Conservation (phyloP, 106 monocot species). For the Acorus calamus region DNA sequence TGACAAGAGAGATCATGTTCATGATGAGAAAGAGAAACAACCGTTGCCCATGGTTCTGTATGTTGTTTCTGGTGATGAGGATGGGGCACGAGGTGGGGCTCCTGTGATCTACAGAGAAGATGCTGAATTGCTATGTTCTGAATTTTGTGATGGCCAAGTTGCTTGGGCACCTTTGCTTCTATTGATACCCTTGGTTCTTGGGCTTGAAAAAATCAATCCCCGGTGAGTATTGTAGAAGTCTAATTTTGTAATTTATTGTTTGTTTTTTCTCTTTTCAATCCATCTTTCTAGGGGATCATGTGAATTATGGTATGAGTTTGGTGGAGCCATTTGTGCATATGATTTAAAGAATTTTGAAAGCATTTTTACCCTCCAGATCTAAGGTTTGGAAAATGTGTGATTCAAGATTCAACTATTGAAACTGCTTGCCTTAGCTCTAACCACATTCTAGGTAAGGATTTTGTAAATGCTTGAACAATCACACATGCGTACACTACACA, state of each 20-base stretch:
- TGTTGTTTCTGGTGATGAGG: slow-evolving; percentile 92
- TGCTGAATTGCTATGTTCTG: slow-evolving; percentile 50
- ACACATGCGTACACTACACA: no score
- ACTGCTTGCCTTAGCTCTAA: no score
- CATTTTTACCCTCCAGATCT: no score
- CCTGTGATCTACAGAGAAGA: slow-evolving; percentile 69
- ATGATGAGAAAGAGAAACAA: slow-evolving; percentile 10
- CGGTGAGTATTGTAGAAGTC: slow-evolving; percentile 30
- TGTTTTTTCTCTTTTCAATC: background rate
- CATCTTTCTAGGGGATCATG: background rate
- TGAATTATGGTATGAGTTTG: no score
- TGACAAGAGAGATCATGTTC: slow-evolving; percentile 19
- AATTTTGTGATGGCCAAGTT: slow-evolving; percentile 28
- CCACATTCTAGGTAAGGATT: no score
- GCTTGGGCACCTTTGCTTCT: slow-evolving; percentile 65
- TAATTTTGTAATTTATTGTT: background rate
- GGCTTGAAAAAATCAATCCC: slow-evolving; percentile 88
- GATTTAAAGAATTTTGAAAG: no score
- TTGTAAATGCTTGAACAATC: no score
- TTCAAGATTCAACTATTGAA: no score
- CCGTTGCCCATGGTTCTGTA: slow-evolving; percentile 75
- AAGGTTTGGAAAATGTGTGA: no score
- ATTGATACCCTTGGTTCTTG: slow-evolving; percentile 93
- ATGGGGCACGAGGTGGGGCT: slow-evolving; percentile 94
- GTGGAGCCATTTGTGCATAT: no score